These are phyloP conservation scores for Pelargonium australe DNA, from an alignment of 441 rosid species.

Conservation along the genomic window DNA sequence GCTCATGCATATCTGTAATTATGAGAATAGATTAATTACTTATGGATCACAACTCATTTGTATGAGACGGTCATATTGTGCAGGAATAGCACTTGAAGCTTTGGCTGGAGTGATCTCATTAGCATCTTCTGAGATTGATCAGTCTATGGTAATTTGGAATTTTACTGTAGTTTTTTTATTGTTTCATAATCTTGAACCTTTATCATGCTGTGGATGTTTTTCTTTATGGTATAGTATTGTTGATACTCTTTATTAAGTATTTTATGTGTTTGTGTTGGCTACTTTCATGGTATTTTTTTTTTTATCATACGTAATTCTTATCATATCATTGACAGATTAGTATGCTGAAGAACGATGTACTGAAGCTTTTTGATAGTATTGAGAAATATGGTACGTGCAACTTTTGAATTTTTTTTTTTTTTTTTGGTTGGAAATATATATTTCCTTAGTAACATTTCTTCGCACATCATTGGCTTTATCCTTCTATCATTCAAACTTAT, in stretches of 20 bases:
- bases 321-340: constrained; percentile 47
- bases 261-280: not conserved
- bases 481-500: too few relatives aligned
- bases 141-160: constrained; percentile 56
- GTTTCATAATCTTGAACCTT: not conserved
- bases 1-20: not conserved
- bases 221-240: not conserved
- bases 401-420: constrained; percentile 3
- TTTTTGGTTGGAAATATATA: not conserved
- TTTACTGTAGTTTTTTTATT: constrained; percentile 3
- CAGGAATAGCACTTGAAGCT: constrained; percentile 87
- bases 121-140: constrained; percentile 69
- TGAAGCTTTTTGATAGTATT: constrained; percentile 76
- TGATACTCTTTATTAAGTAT: not conserved
- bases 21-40: not conserved
- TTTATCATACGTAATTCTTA: not conserved
- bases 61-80: constrained; percentile 14
- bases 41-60: constrained; percentile 7
- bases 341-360: constrained; percentile 52
- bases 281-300: not conserved
- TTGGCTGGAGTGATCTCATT: constrained; percentile 80
- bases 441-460: not conserved
- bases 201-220: not conserved
- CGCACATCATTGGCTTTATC: too few relatives aligned
- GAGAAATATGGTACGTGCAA: constrained; percentile 64